Base-by-base conservation (phyloP, 2,329 filamentous ascomycete species). In the Trichoderma atrobrunneum region DNA sequence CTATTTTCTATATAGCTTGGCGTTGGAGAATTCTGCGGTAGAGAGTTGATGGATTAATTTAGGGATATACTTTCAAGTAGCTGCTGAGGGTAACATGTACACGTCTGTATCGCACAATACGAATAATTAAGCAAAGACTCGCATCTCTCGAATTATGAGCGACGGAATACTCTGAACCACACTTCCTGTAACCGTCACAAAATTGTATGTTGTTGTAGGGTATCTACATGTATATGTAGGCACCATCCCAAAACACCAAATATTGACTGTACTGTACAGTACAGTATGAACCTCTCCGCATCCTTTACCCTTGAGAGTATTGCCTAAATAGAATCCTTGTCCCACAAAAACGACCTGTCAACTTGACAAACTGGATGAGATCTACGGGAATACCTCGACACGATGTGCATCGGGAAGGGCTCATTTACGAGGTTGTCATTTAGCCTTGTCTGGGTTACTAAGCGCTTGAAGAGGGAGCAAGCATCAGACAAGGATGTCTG, bases 331-430 rank as follows among this genome's bases (percentile, higher is more conserved):
- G 48, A 54, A 54, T 30, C 48, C 48, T 28, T 67, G 64, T 21
- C 64, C 26, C 24, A n/a, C 30, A 39, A 67, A 67, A 39, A 24
- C 64, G 48, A 67, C 48, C 30, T 67, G 34, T 67, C 64, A 67
- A 39, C 12, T 65, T 54, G 26, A 10, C 32, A 39, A 65, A 28
- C 21, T 26, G 48, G 21, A 36, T 18, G 43, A 67, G 64, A 67
- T 67, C 64, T 67, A 57, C 51, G 64, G 64, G 48, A 67, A 67
- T 67, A 67, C 64, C 48, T 26, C 36, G 21, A 57, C 43, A 21
- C 62, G 43, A 65, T 54, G 28, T 26, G 43, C n/a, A 65, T 34
- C 62, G 62, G 61, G 43, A 54, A 65, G 12, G 10, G n/a, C 64
- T 67, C 64, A 28, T 67, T 32, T 67, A n/a, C 30, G 48, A 51